Conservation (phyloP, 2,329 filamentous ascomycete genomes). For the Boeremia lycopersici region DNA sequence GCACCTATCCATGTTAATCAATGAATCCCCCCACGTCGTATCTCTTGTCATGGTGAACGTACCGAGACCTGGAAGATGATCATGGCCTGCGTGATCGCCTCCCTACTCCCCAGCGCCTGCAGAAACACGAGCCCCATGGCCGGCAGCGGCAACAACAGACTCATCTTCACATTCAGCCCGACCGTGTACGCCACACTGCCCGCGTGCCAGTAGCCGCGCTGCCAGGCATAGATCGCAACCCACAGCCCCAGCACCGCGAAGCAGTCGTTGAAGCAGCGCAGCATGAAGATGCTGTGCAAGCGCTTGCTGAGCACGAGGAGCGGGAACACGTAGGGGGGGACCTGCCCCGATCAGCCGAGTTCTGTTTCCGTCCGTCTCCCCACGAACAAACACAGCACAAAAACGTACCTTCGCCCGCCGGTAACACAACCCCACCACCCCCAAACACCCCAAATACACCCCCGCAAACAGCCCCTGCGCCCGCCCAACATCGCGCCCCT, state of each 20-base stretch:
- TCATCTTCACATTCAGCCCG: constrained; percentile 95
- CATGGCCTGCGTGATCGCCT: constrained; percentile 70
- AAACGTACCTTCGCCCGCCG: constrained; percentile 67
- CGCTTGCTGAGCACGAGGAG: constrained; percentile 88
- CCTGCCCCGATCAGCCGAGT: constrained; percentile 53
- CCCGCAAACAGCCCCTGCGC: constrained; percentile 85
- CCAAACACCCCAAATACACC: constrained; percentile 78
- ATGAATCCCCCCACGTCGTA: background rate
- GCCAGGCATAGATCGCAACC: constrained; percentile 77
- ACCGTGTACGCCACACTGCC: constrained; percentile 76
- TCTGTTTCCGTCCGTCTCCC: background rate
- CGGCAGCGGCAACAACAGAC: constrained; percentile 79
- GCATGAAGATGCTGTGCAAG: constrained; percentile 88
- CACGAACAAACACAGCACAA: background rate
- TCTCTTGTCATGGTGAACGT: constrained; percentile 29
- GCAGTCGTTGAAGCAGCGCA: constrained; percentile 95
- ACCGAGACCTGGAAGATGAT: constrained; percentile 82
- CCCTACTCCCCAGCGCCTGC: constrained; percentile 70
- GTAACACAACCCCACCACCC: constrained; percentile 83
- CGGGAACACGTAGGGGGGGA: constrained; percentile 84
- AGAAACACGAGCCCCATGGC: constrained; percentile 79
- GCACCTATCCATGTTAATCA: constrained; percentile 48
- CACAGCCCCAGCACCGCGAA: constrained; percentile 86
- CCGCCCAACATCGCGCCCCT: constrained; percentile 74
- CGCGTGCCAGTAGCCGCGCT: constrained; percentile 73